Conservation (phyloP, 139 green algal genomes). For the Helicosporidium sp. region DNA sequence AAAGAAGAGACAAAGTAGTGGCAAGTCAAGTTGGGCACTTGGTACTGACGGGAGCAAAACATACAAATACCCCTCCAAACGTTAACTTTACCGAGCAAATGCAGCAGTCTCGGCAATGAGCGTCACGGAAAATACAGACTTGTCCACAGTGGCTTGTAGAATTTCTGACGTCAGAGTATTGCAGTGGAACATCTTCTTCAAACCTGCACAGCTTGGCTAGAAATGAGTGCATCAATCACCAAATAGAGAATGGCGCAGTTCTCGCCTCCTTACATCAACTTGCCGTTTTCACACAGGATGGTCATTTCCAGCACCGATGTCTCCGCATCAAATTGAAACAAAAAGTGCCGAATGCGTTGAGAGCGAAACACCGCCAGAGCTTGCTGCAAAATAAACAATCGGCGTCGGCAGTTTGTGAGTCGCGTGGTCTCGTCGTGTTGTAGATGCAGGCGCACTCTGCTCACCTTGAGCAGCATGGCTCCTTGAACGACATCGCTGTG, state of each 20-base stretch:
- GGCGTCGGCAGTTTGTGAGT: not conserved
- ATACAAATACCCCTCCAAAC: too few relatives aligned
- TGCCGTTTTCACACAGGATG: constrained; percentile 41
- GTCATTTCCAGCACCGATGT: constrained; percentile 14
- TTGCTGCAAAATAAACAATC: constrained; percentile 20
- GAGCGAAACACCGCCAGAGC: constrained; percentile 33
- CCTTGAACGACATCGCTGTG: constrained; percentile 28
- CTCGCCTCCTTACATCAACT: too few relatives aligned
- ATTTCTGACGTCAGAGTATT: too few relatives aligned
- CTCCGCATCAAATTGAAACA: constrained; percentile 24
- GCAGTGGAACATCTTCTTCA: too few relatives aligned
- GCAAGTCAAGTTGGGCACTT: too few relatives aligned
- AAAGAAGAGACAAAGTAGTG: too few relatives aligned
- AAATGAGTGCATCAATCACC: not conserved
- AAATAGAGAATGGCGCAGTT: too few relatives aligned
- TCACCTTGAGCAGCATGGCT: constrained; percentile 41
- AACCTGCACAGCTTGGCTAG: not conserved
- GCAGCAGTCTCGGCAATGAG: constrained; percentile 31
- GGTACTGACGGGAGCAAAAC: too few relatives aligned
- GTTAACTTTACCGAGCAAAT: too few relatives aligned
- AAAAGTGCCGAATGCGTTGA: constrained; percentile 17
- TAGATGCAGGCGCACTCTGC: constrained; percentile 1
- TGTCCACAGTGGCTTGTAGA: constrained; percentile 42
- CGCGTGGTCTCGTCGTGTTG: not conserved
- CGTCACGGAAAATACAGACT: constrained; percentile 26